Evolutionary conservation across 768 basidiomycete species (phyloP), one percentile per base, ranked within the genome.

Genomic region (Termitomyces sp.): DNA sequence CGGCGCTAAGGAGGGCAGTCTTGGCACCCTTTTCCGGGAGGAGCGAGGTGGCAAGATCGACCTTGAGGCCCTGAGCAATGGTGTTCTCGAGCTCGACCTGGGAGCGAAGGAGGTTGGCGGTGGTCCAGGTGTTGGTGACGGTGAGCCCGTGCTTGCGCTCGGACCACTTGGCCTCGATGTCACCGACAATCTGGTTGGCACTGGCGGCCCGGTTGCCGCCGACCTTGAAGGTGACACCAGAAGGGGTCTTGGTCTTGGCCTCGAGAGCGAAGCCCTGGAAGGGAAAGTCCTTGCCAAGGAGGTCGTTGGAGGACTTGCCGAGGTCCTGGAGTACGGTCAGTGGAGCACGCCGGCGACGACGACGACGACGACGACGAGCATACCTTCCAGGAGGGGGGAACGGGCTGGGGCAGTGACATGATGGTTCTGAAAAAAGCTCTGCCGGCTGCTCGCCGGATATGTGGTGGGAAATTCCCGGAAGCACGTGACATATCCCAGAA

Each of bases 301-400:
- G 77, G 84, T 98, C 96, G 68, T 87, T 92, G 75, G 94, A 92
- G 64, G 94, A 94, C 85, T 98, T 98, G 76, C 96, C 96, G 65
- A 94, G 87, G 74, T 94, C 92, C 92, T 94, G 64, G 39, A 43
- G 26, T 37, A 56, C 24, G n/a, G 57, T 64, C 60, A 56, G 60
- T 43, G 29, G 24, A 39, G 12, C 29, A 41, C 37, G 37, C 18
- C 37, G 41, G 8, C 41, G n/a, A 26, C n/a, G 4, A 43, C 8
- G 9, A 27, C 20, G 16, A 43, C 5, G 31, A 37, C 27, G 26
- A 29, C 16, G 53, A 49, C 37, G 36, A n/a, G 71, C 74, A 36
- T 64, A 88, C 94, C 86, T 95, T 95, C 94, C 94, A 97, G 69
- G 92, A 94, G 58, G 94, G 94, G 72, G 94, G 94, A 66, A 97